Conservation (phyloP, 169 alveolate genomes). For the Plasmodium inui region DNA sequence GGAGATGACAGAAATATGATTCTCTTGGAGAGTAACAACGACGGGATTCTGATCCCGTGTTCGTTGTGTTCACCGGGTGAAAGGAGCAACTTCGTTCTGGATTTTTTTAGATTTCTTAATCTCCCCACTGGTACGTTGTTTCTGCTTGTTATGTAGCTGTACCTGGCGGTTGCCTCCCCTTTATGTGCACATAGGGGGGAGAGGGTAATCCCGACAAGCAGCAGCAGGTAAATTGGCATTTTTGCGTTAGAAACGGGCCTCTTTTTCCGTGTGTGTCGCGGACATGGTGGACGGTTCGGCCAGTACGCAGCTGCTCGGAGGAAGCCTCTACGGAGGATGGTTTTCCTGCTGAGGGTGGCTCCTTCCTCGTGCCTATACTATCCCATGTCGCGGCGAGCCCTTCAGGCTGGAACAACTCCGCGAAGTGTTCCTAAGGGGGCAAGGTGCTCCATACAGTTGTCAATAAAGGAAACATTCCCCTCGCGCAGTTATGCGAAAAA, state of each 20-base stretch:
- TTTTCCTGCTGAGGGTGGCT: not conserved
- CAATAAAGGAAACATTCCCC: not conserved
- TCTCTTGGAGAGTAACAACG: slow-evolving; percentile 80
- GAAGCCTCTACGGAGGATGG: not conserved
- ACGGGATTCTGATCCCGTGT: slow-evolving; percentile 62
- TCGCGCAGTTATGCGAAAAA: not conserved
- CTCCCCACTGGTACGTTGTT: not conserved
- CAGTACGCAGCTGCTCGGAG: not conserved
- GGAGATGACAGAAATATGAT: slow-evolving; percentile 81
- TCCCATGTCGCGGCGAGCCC: not conserved
- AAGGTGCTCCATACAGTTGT: not conserved
- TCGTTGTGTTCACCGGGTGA: slow-evolving; percentile 21
- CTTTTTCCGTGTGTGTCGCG: not conserved
- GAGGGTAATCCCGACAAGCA: not conserved
- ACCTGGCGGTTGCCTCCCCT: slow-evolving; percentile 1
- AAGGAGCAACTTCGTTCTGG: not conserved
- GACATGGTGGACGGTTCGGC: not conserved
- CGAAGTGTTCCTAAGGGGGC: not conserved
- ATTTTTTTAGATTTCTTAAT: not conserved
- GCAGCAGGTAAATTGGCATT: not conserved
- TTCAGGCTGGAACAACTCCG: not conserved
- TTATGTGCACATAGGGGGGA: not conserved
- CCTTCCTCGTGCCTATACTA: not conserved
- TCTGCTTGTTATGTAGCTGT: slow-evolving; percentile 25
- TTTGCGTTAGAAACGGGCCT: not conserved